These are phyloP conservation scores for Xanthoconium stramineum DNA, from an alignment of 768 basidiomycete genomes.

Conservation along the genomic window DNA sequence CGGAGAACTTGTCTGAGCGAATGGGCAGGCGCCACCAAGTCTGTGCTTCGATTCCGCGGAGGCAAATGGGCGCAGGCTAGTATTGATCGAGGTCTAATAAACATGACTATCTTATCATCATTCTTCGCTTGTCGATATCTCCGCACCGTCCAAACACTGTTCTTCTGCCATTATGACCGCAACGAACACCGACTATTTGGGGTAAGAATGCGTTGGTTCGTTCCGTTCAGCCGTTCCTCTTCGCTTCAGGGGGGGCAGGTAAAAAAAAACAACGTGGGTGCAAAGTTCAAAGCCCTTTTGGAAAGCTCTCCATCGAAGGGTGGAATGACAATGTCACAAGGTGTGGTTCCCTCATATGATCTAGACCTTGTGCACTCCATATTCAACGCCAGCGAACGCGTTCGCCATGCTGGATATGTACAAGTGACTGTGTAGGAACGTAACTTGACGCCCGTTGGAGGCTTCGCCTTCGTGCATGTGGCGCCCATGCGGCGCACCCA, in stretches of 20 bases:
- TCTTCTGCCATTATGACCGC: background rate
- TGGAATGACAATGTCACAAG: background rate
- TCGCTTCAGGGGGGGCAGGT: background rate
- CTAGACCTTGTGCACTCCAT: background rate
- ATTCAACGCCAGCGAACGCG: conserved; percentile 21
- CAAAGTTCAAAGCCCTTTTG: background rate
- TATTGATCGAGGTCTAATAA: conserved; percentile 10
- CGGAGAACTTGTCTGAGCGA: conserved; percentile 3
- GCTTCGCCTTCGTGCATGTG: conserved; percentile 13
- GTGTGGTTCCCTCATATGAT: background rate
- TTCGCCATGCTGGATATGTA: background rate
- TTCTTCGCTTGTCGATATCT: conserved; percentile 5
- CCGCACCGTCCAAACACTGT: conserved; percentile 25
- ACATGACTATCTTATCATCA: conserved; percentile 26
- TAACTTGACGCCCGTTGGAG: background rate
- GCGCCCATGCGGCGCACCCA: conserved; percentile 12
- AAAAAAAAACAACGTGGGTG: background rate
- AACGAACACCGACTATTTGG: background rate
- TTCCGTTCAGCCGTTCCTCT: background rate
- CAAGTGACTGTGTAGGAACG: background rate
- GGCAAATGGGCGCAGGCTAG: background rate
- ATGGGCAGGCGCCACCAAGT: background rate
- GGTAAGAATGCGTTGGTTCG: conserved; percentile 5
- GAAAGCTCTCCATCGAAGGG: background rate
- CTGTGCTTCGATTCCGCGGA: conserved; percentile 23